phyloP scores from a whole-genome alignment of 768 basidiomycete genomes.

The Dictyophora rubrovolvata region DNA sequence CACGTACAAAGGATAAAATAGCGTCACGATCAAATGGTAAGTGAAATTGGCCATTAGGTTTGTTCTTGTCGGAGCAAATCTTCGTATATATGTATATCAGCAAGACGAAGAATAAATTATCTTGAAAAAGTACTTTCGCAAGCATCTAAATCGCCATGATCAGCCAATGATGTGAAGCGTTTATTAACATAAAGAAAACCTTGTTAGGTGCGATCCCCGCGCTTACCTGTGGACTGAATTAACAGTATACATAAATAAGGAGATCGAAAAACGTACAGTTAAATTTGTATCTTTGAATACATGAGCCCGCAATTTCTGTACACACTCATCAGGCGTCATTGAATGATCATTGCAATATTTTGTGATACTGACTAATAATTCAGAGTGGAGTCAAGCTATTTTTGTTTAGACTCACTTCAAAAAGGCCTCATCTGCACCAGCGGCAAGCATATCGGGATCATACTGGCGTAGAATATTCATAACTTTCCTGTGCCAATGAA shows the following conservation, averaged over 20 bases:
- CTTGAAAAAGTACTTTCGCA: conserved; percentile 55
- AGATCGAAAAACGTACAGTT: conserved; percentile 44
- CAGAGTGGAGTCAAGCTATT: neutral
- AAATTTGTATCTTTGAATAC: conserved; percentile 73
- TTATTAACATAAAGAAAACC: conserved; percentile 30
- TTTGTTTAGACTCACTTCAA: conserved; percentile 53
- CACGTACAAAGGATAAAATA: conserved; percentile 68
- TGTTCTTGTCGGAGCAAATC: conserved; percentile 97
- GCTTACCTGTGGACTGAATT: conserved; percentile 28
- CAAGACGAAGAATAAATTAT: neutral
- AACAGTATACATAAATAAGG: neutral
- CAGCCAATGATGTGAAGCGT: conserved; percentile 1
- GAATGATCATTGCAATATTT: conserved; percentile 62
- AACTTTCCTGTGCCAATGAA: conserved; percentile 35
- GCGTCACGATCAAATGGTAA: conserved; percentile 53
- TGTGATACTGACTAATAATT: conserved; percentile 52
- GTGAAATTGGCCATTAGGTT: conserved; percentile 87
- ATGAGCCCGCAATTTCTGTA: conserved; percentile 60
- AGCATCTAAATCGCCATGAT: conserved; percentile 52
- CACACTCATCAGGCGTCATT: conserved; percentile 62
- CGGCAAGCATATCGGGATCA: conserved; percentile 64
- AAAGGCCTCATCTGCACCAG: conserved; percentile 86
- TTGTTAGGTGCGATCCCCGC: conserved; percentile 95
- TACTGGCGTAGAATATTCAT: conserved; percentile 61
- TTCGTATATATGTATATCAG: conserved; percentile 19